Evolutionary conservation across 2,329 filamentous ascomycete genomes (phyloP).

Genomic region (Aureobasidium musti): DNA sequence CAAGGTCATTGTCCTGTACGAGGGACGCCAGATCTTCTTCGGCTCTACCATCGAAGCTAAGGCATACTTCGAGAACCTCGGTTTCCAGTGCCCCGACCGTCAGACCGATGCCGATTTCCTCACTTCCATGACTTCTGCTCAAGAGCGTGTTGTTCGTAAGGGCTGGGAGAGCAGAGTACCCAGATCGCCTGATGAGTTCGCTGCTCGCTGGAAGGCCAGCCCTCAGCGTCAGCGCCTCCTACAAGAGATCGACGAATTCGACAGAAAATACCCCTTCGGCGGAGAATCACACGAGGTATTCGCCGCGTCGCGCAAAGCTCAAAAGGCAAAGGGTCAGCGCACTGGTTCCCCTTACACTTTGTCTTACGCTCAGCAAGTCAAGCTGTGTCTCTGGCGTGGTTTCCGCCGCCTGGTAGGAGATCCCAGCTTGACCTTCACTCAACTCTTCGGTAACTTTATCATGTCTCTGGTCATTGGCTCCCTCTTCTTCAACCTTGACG

Average conservation of each 20-base stretch:
- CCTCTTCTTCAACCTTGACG: constrained; percentile 75
- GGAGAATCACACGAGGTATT: constrained; percentile 51
- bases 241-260: constrained; percentile 50
- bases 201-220: constrained; percentile 57
- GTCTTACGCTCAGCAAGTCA: constrained; percentile 72
- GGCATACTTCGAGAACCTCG: constrained; percentile 68
- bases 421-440: constrained; percentile 69
- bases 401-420: constrained; percentile 77
- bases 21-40: constrained; percentile 71
- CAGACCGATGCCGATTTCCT: constrained; percentile 76
- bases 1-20: constrained; percentile 67
- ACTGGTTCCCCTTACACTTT: constrained; percentile 75
- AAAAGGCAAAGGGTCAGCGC: constrained; percentile 56
- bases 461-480: constrained; percentile 77
- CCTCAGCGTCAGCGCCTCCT: constrained; percentile 50
- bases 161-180: constrained; percentile 52
- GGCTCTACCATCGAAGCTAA: constrained; percentile 65
- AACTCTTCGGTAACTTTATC: constrained; percentile 69
- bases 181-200: constrained; percentile 54
- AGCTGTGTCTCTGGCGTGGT: constrained; percentile 78
- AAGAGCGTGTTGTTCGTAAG: constrained; percentile 50
- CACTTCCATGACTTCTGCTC: constrained; percentile 66
- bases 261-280: constrained; percentile 49
- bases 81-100: constrained; percentile 69
- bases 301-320: constrained; percentile 49